Evolutionary conservation across 768 basidiomycete species (phyloP), one percentile per base, ranked within the genome.

Genomic region (Goffeauzyma gilvescens): DNA sequence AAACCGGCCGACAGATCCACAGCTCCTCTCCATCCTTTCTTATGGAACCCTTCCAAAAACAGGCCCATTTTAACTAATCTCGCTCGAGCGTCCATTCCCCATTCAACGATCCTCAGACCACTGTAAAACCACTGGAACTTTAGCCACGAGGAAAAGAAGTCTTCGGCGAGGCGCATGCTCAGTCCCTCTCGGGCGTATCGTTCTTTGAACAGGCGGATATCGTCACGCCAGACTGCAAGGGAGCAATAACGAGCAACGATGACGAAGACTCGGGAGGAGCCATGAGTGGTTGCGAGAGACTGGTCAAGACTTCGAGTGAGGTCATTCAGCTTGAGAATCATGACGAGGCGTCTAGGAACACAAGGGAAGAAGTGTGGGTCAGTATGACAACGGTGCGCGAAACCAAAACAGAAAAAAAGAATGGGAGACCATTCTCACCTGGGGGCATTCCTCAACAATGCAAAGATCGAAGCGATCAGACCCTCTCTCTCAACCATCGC

Each of bases 161-260:
- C 22, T 9, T 41, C 18, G 20, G 55, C 34, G 25, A 51, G 32
- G 21, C 34, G 30, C 24, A 54, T 43, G 6, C 53, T 47, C 15
- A 57, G 27, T 7, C 57, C 59, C 9, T 45, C 34, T 13, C 31
- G 25, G 14, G 18, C 38, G 10, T 43, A 26, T 4, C 48, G 33
- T 31, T 31, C 27, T 9, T 37, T 20, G 37, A 57, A 48, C 10
- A 45, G 26, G 7, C 26, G 35, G 14, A 46, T 32, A 22, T 57
- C 59, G 18, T 47, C 49, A 48, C 55, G 48, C 54, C 54, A 58
- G 10, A 58, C 46, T 32, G 52, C 41, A 18, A 40, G 41, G 38
- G 75, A 70, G 58, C 89, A 93, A 64, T 82, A 90, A 55, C 81
- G 79, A 6, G 86, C 87, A 13, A 81, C 80, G 44, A 95, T 79